These are phyloP conservation scores for Cyclospora cayetanensis DNA, from an alignment of 169 alveolate species.

Conservation along the genomic window DNA sequence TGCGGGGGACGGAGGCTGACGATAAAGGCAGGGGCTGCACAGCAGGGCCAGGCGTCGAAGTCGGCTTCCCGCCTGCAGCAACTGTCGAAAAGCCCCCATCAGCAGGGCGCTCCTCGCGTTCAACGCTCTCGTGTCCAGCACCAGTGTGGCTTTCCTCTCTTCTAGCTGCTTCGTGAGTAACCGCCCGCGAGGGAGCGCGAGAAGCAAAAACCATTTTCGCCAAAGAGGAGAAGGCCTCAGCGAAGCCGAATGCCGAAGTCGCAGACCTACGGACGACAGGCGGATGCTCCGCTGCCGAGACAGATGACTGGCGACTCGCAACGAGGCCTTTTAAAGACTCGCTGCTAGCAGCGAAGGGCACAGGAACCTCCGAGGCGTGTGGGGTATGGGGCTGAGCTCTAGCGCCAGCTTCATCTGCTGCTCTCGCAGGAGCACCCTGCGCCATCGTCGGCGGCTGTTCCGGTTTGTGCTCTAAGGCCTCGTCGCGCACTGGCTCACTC, in stretches of 20 bases:
- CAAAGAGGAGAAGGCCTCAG: slow-evolving; percentile 39
- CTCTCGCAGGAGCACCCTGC: not conserved
- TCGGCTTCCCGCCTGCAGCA: not conserved
- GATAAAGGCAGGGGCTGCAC: not conserved
- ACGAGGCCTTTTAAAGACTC: not conserved
- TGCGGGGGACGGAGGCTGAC: too few relatives aligned
- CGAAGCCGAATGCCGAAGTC: not conserved
- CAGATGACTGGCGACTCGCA: not conserved
- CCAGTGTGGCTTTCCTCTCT: too few relatives aligned
- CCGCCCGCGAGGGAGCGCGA: not conserved
- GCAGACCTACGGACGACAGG: not conserved
- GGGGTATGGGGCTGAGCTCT: not conserved
- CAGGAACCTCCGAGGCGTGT: not conserved
- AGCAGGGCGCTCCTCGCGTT: not conserved
- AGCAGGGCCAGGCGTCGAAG: not conserved
- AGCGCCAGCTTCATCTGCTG: not conserved
- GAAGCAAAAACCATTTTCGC: slow-evolving; percentile 20
- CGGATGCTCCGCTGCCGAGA: not conserved
- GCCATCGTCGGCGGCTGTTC: not conserved
- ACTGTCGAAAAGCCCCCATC: not conserved
- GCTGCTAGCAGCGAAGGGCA: not conserved
- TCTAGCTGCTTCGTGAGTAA: too few relatives aligned
- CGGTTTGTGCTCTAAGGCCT: not conserved
- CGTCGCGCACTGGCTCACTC: not conserved
- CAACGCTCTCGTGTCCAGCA: too few relatives aligned